phyloP scores from a whole-genome alignment of 2,329 filamentous ascomycete genomes.

The Colletotrichum sidae region DNA sequence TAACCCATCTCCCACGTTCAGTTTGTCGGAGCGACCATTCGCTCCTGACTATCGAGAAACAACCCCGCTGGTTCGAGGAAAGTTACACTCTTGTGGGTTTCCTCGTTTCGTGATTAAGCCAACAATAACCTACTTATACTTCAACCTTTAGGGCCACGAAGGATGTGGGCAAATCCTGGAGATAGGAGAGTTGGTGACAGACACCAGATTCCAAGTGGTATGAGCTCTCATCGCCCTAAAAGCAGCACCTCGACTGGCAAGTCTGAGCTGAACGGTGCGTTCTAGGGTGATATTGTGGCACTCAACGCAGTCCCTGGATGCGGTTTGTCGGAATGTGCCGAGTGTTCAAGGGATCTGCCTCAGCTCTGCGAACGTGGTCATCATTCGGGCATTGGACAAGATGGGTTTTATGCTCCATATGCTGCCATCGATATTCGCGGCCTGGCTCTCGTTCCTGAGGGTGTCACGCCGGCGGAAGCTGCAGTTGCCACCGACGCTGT shows the following conservation, averaged over 20 bases:
- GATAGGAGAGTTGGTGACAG: conserved; percentile 37
- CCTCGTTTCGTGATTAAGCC: not conserved
- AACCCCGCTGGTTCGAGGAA: conserved; percentile 44
- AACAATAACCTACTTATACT: not conserved
- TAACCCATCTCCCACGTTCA: conserved; percentile 4
- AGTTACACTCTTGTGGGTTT: conserved; percentile 41
- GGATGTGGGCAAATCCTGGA: conserved; percentile 42
- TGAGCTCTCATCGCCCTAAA: not conserved
- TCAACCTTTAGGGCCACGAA: conserved; percentile 40
- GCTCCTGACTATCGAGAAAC: conserved; percentile 44
- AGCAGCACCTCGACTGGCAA: not conserved
- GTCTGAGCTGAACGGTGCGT: too few relatives aligned
- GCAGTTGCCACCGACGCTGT: conserved; percentile 56
- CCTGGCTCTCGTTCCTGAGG: conserved; percentile 40
- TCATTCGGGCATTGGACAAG: conserved; percentile 57
- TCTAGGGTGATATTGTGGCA: conserved; percentile 46
- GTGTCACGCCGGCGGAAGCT: conserved; percentile 44
- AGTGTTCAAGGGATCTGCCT: conserved; percentile 52
- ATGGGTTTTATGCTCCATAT: conserved; percentile 56
- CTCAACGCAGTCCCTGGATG: conserved; percentile 49
- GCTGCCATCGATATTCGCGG: conserved; percentile 45
- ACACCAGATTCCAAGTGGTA: conserved; percentile 38
- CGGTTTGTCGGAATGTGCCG: conserved; percentile 44
- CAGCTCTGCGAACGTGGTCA: conserved; percentile 51
- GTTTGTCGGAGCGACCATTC: conserved; percentile 49